Conservation (phyloP, 2,329 filamentous ascomycete genomes). For the Colletotrichum graminicola region DNA sequence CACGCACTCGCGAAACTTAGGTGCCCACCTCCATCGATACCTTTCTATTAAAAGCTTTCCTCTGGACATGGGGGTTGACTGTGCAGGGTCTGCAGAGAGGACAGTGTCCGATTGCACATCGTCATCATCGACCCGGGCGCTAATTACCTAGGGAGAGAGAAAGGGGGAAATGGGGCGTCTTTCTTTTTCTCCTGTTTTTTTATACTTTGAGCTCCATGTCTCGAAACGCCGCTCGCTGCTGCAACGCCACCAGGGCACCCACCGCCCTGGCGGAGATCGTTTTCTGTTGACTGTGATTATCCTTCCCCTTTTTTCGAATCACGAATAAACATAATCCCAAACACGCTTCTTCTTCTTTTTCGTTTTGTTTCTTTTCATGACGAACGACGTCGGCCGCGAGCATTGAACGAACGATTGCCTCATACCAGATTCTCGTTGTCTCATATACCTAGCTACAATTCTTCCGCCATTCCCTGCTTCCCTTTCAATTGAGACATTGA, state of each 20-base stretch:
- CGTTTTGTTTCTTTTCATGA: neutral
- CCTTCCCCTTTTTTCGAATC: neutral
- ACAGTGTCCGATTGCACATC: neutral
- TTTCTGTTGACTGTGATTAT: neutral
- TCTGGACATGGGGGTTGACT: neutral
- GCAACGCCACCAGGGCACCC: neutral
- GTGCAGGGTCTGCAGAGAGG: neutral
- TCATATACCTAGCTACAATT: neutral
- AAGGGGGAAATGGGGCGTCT: neutral
- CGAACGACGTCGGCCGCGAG: no score
- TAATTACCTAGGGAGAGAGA: no score
- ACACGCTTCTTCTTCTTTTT: neutral
- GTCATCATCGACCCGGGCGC: neutral
- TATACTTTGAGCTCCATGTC: constrained; percentile 13
- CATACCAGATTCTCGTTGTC: neutral
- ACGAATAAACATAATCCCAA: neutral
- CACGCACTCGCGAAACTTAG: neutral
- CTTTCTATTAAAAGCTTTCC: neutral
- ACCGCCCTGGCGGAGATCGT: neutral
- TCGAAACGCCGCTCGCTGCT: constrained; percentile 3
- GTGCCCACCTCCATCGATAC: neutral
- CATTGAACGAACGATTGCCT: neutral
- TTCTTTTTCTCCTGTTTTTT: neutral
- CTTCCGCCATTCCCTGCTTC: neutral
- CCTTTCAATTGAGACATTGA: neutral